Evolutionary conservation across 2,329 filamentous ascomycete species (phyloP), one percentile per base, ranked within the genome.

Genomic region (Xylaria sp.): DNA sequence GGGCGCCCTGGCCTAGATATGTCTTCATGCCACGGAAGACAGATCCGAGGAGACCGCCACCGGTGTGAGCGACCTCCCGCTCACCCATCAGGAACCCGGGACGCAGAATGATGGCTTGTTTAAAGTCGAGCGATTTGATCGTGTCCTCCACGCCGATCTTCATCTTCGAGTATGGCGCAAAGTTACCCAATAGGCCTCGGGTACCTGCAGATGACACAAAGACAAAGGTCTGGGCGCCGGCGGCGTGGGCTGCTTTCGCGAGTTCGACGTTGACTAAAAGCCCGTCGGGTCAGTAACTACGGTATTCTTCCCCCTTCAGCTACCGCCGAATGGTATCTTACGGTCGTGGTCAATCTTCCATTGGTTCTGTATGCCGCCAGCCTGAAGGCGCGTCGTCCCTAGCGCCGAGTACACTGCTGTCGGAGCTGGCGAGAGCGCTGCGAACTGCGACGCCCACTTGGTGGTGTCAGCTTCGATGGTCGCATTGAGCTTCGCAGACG

Each of bases 61-160:
- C 79, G 0, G 85, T 78, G 60, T 92, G 85, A 60, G 83, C 83
- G 67, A 90, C 84, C 74, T 91, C 86, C 65, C 94, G 85, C 17
- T 87, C 78, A 2, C 94, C 94, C 2, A 94, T 79, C 73, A 97
- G 92, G 69, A 94, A 71, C 0, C 92, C 94, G 0, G 94, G 94
- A 53, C 89, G 80, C 26, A 91, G 58, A 63, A 97, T 90, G 64
- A 97, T 87, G 4, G 90, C 90, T 72, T 92, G 89, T 59, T 94
- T 92, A 77, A 97, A 97, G 4, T 83, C 90, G 4, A 95, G 81
- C 49, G 81, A 87, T 78, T 88, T 87, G 68, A 97, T 86, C 17
- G 89, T 84, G 40, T 97, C 91, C 79, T 98, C 95, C 48, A 97
- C 88, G 74, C 96, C 92, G 28, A 88, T 89, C 84, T 97, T 97